A percentile compares a stretch with the other conserved stretches of the same genome.
These are phyloP conservation scores for Elsinoe necatrix DNA, from an alignment of 2,329 filamentous ascomycete genomes.

Conservation along the genomic window DNA sequence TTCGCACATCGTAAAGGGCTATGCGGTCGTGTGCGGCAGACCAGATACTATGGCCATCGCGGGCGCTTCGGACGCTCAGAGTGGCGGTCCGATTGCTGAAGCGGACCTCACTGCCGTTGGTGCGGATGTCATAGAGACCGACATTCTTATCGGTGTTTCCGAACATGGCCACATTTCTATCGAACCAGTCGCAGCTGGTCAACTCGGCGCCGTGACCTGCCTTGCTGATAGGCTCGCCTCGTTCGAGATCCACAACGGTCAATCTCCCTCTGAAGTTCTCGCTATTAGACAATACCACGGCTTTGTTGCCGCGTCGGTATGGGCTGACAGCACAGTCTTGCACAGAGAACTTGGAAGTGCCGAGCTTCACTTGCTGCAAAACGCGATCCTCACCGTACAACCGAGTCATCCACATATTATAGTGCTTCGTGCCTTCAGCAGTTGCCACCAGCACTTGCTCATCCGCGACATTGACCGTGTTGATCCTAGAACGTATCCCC, in stretches of 20 bases:
- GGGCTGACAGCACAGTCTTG: not conserved
- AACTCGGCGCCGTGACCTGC: not conserved
- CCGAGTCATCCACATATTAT: slow-evolving; percentile 17
- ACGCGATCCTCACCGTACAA: not conserved
- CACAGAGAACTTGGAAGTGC: not conserved
- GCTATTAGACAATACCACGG: not conserved
- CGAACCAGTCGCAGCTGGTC: slow-evolving; percentile 16
- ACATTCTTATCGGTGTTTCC: slow-evolving; percentile 7
- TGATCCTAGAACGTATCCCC: slow-evolving; percentile 12
- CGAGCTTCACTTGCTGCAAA: not conserved
- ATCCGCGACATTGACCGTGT: slow-evolving; percentile 4
- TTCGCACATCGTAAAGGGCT: slow-evolving; percentile 17
- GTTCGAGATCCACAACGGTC: not conserved
- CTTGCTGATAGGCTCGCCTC: not conserved
- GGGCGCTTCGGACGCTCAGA: slow-evolving; percentile 12
- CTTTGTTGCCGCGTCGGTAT: not conserved
- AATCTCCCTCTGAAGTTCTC: not conserved
- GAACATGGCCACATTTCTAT: slow-evolving; percentile 14
- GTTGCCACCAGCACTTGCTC: slow-evolving; percentile 13
- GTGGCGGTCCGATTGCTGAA: slow-evolving; percentile 15
- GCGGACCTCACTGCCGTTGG: not conserved
- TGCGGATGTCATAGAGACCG: slow-evolving; percentile 15
- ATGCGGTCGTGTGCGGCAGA: slow-evolving; percentile 10
- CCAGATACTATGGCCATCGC: slow-evolving; percentile 16
- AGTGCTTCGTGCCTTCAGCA: not conserved